Evolutionary conservation across 2,329 filamentous ascomycete genomes (phyloP), one percentile per base, ranked within the genome.

Genomic region (Grosmannia penicillata): DNA sequence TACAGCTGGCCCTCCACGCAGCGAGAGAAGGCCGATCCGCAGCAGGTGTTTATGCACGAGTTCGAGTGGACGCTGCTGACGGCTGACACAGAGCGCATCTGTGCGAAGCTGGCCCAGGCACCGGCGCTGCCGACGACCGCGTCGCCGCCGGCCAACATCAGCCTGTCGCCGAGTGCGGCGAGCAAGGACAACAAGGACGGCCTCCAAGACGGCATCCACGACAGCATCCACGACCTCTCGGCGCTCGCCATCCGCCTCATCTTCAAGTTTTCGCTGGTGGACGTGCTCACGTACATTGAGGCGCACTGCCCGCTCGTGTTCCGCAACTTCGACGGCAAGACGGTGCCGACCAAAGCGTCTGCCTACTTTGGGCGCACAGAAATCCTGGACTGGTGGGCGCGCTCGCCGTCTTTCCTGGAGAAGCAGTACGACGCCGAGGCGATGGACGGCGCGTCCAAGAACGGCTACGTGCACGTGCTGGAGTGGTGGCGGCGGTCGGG

Each of bases 341-440:
- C 86, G 32, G 69, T 95, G 3, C 85, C 87, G 0, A 87, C 84
- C 47, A 91, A 91, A 53, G 86, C 86, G 0, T 93, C 85, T 2
- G 78, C 79, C 2, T 82, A 87, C 45, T 95, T 91, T 53, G 84
- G 83, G 33, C 79, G 83, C 37, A 77, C 75, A 1, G 82, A 86
- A 43, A 82, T 96, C 24, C 65, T 96, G 8, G 82, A 91, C 45
- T 95, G 87, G 73, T 96, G 89, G 89, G 77, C 78, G 36, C 81
- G 80, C 24, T 87, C 82, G 13, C 75, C 78, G 0, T 83, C 78
- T 11, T 89, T 94, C 45, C 66, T 85, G 3, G 83, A 82, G 43
- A 87, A 89, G 53, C 83, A 93, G 30, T 94, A 95, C 56, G 81
- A 82, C 37, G 65, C 72, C 28, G 85, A 93, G 55, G 83, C 86